These are phyloP conservation scores for Trichoderma sp. DNA, from an alignment of 2,329 filamentous ascomycete species.

Conservation along the genomic window DNA sequence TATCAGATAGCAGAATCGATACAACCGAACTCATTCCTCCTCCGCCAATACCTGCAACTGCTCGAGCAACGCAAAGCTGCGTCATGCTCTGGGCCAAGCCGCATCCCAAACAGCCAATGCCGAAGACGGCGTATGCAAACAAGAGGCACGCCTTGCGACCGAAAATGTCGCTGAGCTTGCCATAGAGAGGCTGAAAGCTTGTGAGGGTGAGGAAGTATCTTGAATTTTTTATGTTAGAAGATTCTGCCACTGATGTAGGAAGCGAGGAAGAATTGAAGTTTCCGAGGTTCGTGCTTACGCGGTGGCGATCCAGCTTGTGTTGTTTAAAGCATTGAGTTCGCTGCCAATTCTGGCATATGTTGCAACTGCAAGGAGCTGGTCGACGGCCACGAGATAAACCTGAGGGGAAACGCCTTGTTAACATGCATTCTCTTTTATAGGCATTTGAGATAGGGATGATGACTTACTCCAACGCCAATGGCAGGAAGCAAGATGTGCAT, in stretches of 20 bases:
- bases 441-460: not conserved
- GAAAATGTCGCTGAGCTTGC: slow-evolving; percentile 69
- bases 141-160: slow-evolving; percentile 65
- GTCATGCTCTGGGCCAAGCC: slow-evolving; percentile 61
- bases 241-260: fast-evolving
- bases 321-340: slow-evolving; percentile 70
- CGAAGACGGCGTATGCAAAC: slow-evolving; percentile 63
- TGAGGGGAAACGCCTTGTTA: not conserved
- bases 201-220: slow-evolving; percentile 68
- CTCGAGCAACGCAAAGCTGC: slow-evolving; percentile 63
- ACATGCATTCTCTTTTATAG: no score
- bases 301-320: slow-evolving; percentile 70
- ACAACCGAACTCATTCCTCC: slow-evolving; percentile 70
- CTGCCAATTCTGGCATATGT: slow-evolving; percentile 76
- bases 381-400: slow-evolving; percentile 65
- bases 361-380: slow-evolving; percentile 75
- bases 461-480: slow-evolving; percentile 34
- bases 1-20: slow-evolving; percentile 63
- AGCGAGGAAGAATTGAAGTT: not conserved
- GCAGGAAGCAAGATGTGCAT: slow-evolving; percentile 39
- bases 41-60: slow-evolving; percentile 57
- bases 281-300: slow-evolving; percentile 23
- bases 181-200: slow-evolving; percentile 72
- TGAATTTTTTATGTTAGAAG: no score
- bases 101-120: slow-evolving; percentile 61